Evolutionary conservation across 2,329 filamentous ascomycete genomes (phyloP), one percentile per base, ranked within the genome.

Genomic region (Lachnellula suecica): DNA sequence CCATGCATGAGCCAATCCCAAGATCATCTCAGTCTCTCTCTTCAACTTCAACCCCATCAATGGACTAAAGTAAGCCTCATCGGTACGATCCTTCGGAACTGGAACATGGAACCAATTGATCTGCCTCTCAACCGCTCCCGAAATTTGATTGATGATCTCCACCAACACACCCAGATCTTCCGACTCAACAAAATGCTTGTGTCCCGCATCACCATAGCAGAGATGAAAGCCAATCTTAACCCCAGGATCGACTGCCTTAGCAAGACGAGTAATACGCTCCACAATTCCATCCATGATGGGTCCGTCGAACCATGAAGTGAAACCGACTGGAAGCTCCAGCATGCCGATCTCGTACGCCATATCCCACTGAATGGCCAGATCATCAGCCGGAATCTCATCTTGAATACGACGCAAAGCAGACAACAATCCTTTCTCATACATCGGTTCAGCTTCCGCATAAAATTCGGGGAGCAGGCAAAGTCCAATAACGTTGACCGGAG

Each of bases 141-240:
- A 55, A 17, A 74, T 57, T 1, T 54, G 60, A 37, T 70, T 72
- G 4, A 67, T 69, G 20, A 75, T 54, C 11, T 73, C 67, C 4
- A 75, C 71, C 25, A 72, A 31, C 1, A 68, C 24, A 0, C 51
- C 57, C 10, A 49, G 54, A 19, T 63, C 57, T 13, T 53, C 62
- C 0, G 75, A 74, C 48, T 78, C 70, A n/a, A 71, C 53, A 54
- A 73, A 76, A 59, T 76, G 74, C 45, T 63, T 60, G 59, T 77
- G 74, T 1, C 65, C 60, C 4, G 72, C 63, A 53, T 78, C 74
- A 11, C 75, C 75, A 57, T 78, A 78, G 62, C 76, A 78, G 19
- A 78, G 65, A 59, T 78, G 75, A 27, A 74, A 67, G 0, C 73
- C 75, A 49, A 77, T 42, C 35, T 73, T 67, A 1, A 76, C 70